Evolutionary conservation across 805 yeast species (phyloP).

Genomic region (Kluyveromyces nonfermentans): DNA sequence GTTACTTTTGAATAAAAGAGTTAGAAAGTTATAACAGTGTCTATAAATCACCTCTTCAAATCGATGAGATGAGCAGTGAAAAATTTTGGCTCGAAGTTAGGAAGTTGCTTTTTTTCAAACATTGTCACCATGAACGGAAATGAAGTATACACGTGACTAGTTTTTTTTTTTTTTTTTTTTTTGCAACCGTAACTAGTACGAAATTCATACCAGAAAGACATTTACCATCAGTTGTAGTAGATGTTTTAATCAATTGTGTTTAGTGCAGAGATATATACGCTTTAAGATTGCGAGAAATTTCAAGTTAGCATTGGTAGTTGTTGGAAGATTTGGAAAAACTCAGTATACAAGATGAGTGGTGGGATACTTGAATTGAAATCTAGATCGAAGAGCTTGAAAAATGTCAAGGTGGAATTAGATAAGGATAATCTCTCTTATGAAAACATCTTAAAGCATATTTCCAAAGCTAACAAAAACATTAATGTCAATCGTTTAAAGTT

Average conservation of each 20-base stretch:
- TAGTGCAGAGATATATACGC: no score
- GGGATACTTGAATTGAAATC: conserved; percentile 40
- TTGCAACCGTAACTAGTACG: no score
- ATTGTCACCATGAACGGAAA: background rate
- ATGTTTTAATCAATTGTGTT: no score
- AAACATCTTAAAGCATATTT: conserved; percentile 36
- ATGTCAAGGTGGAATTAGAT: conserved; percentile 32
- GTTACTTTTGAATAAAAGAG: background rate
- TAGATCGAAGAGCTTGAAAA: conserved; percentile 49
- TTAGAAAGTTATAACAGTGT: background rate
- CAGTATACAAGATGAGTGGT: conserved; percentile 1
- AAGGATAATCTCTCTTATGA: conserved; percentile 32
- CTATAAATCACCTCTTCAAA: background rate
- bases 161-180: no score
- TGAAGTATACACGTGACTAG: background rate
- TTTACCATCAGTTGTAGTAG: no score
- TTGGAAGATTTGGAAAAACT: background rate
- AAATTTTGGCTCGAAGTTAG: conserved; percentile 3
- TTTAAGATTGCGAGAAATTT: background rate
- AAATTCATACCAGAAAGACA: no score
- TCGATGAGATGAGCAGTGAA: conserved; percentile 8
- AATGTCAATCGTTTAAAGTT: conserved; percentile 48
- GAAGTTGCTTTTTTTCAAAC: background rate
- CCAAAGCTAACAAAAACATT: conserved; percentile 34
- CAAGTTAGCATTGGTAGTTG: background rate